Conservation (phyloP, 306 rosid genomes). For the Betula pendula region DNA sequence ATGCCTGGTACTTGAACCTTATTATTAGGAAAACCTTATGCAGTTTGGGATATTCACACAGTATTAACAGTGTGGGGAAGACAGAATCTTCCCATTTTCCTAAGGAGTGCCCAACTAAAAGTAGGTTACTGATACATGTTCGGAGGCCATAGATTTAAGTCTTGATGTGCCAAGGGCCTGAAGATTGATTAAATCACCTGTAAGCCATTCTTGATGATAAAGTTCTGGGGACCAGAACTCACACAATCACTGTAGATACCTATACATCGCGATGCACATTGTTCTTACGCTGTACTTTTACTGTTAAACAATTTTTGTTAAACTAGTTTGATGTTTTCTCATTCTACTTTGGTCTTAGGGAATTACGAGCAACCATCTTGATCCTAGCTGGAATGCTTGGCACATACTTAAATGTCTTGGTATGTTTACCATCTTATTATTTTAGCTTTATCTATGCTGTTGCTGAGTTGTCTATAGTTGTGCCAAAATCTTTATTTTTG, state of each 20-base stretch:
- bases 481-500: background rate
- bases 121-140: background rate
- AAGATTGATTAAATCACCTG: background rate
- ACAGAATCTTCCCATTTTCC: background rate
- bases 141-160: background rate
- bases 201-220: background rate
- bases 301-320: background rate
- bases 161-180: background rate
- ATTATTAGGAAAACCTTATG: background rate
- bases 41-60: background rate
- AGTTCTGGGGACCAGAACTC: background rate
- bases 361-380: conserved; percentile 60
- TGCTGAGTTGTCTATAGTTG: conserved; percentile 7
- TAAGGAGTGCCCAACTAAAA: background rate
- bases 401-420: conserved; percentile 87
- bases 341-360: conserved; percentile 55
- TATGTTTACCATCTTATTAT: conserved; percentile 44
- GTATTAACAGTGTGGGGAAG: background rate
- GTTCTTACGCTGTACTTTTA: background rate
- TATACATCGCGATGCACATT: background rate
- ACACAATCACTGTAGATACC: background rate
- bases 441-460: conserved; percentile 21
- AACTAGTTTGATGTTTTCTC: conserved; percentile 8
- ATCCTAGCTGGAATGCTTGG: conserved; percentile 90
- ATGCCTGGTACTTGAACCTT: background rate